Evolutionary conservation across 345 rosid genomes (phyloP).

Genomic region (Lepidium didymum): DNA sequence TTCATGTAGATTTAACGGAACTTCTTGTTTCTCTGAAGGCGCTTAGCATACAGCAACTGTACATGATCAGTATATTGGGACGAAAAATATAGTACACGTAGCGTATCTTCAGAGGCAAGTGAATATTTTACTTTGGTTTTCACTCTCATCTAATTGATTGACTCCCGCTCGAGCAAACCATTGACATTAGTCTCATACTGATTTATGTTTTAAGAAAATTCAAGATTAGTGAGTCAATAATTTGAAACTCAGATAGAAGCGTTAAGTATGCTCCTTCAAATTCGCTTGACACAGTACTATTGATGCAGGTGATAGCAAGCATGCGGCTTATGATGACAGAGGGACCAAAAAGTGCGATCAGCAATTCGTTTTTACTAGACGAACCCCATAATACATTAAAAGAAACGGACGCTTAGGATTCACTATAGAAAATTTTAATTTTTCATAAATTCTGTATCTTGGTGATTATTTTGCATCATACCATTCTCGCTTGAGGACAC

Average conservation of each 20-base stretch:
- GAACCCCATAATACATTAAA: slow-evolving; percentile 13
- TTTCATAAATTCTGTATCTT: background rate
- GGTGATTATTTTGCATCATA: slow-evolving; percentile 50
- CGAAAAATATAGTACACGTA: slow-evolving; percentile 90
- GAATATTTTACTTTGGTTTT: background rate
- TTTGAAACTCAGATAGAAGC: background rate
- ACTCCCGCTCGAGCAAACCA: background rate
- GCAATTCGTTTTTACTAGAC: slow-evolving; percentile 81
- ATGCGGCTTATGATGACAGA: slow-evolving; percentile 71
- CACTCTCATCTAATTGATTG: background rate
- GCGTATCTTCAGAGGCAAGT: slow-evolving; percentile 88
- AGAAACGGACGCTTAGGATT: background rate
- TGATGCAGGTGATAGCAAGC: slow-evolving; percentile 63
- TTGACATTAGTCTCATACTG: background rate
- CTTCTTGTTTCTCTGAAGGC: slow-evolving; percentile 45
- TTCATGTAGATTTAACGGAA: background rate
- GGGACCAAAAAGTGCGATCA: slow-evolving; percentile 51
- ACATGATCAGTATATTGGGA: slow-evolving; percentile 96
- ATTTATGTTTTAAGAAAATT: background rate
- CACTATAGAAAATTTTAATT: background rate
- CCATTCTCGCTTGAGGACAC: slow-evolving; percentile 83
- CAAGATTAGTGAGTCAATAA: background rate
- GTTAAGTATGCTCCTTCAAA: background rate
- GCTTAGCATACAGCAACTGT: slow-evolving; percentile 86
- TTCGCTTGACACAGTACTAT: background rate